Base-by-base conservation (phyloP, 2,329 filamentous ascomycete species). In the Bipolaris zeicola region DNA sequence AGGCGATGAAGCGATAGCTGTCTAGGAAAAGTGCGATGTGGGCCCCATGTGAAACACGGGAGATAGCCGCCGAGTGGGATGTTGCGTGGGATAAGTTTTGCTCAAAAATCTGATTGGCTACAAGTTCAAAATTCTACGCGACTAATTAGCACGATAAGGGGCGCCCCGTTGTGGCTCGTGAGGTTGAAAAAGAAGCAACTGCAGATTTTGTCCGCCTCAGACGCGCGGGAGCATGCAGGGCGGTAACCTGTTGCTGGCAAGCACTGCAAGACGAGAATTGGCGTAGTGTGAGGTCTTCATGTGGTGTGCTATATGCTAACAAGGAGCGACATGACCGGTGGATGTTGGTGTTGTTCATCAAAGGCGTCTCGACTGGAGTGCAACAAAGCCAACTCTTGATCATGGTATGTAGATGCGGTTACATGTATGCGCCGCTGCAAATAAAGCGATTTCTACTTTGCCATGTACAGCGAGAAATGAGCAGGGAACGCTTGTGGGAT, bases 31-130 rank as follows among this genome's bases (percentile, higher is more conserved):
- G 58, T 43, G 57, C 55, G 52, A 57, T 49, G 59, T 54, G 55
- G 44, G 52, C 47, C 50, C 48, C 51, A 62, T 60, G 49, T 66
- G 66, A 69, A 70, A 69, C 67, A 62, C 54, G 50, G 46, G 50
- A 57, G 50, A 37, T 39, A 26, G 49, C 50, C 22, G 52, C 48
- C 41, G 49, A 51, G 18, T 34, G 51, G n/a, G 51, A 48, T 50
- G 11, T 62, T 60, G 64, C 60, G 64, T 54, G 55, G 56, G 51
- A 55, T 55, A 55, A 42, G 55, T 55, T 44, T 31, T 16, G 24
- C 36, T 48, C 46, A 37, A 43, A 41, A 52, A 45, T 45, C 41
- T 64, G 51, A 63, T 64, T 64, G 62, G 58, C 10, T 10, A 53
- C 49, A 57, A 45, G 43, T 60, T 58, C 57, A 58, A 56, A 51